These are phyloP conservation scores for Pholiota conissans DNA, from an alignment of 768 basidiomycete genomes.

Conservation along the genomic window DNA sequence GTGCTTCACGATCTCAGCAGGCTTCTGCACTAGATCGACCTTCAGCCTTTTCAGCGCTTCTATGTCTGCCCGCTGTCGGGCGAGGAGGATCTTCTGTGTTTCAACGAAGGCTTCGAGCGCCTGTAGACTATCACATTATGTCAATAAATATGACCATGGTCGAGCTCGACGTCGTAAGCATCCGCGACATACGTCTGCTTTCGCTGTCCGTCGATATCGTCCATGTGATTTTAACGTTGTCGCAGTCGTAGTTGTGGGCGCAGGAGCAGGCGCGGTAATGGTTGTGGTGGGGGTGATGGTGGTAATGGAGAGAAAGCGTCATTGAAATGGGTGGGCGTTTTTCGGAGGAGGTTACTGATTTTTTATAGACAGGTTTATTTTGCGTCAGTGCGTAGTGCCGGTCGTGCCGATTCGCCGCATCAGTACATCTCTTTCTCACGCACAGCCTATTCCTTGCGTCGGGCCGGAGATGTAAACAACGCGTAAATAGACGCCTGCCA, in stretches of 20 bases:
- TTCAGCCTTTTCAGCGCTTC: slow-evolving; percentile 44
- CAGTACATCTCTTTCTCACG: slow-evolving; percentile 17
- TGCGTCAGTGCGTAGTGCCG: too few species aligned
- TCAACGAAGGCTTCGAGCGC: slow-evolving; percentile 69
- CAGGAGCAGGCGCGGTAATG: slow-evolving; percentile 11
- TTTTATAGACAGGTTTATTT: slow-evolving; percentile 20
- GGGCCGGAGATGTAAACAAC: too few species aligned
- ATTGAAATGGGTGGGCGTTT: slow-evolving; percentile 13
- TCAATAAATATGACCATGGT: too few species aligned
- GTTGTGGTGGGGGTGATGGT: too few species aligned
- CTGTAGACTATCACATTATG: slow-evolving; percentile 60
- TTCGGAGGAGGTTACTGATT: slow-evolving; percentile 6
- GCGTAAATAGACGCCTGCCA: too few species aligned
- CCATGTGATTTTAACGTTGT: slow-evolving; percentile 35
- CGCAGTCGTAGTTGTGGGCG: too few species aligned
- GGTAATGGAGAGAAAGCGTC: slow-evolving; percentile 16
- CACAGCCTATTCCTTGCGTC: slow-evolving; percentile 15
- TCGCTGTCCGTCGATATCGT: slow-evolving; percentile 28
- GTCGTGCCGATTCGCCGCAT: too few species aligned
- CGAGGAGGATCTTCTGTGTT: slow-evolving; percentile 58
- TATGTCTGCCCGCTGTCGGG: slow-evolving; percentile 64
- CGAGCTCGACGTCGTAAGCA: too few species aligned
- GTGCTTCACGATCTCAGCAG: slow-evolving; percentile 11
- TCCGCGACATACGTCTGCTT: slow-evolving; percentile 35
- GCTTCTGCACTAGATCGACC: slow-evolving; percentile 13